Conservation (phyloP, 1,139 yeast species). For the Suhomyces choctaworum region DNA sequence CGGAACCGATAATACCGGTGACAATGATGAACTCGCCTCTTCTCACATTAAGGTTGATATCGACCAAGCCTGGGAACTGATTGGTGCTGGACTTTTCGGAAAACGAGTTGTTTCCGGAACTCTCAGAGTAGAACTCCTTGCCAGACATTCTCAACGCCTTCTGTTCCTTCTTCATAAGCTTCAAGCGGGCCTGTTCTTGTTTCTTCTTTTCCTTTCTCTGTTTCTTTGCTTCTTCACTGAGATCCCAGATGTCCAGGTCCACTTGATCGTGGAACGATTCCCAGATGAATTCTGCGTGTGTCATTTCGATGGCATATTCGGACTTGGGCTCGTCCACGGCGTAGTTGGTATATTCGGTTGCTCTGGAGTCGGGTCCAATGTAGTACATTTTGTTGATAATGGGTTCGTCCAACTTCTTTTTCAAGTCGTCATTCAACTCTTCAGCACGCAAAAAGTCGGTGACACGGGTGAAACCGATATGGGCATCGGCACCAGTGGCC, state of each 20-base stretch:
- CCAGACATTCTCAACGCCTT: conserved; percentile 15
- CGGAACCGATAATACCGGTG: conserved; percentile 46
- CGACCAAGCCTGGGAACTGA: conserved; percentile 32
- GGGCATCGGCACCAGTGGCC: conserved; percentile 55
- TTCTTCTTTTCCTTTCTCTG: conserved; percentile 18
- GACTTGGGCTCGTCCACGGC: not conserved
- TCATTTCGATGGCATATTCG: conserved; percentile 25
- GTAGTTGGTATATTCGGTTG: conserved; percentile 3
- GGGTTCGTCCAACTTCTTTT: conserved; percentile 18
- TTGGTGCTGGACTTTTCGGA: conserved; percentile 11
- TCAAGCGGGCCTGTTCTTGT: conserved; percentile 13
- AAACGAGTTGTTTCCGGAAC: conserved; percentile 18
- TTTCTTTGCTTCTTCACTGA: conserved; percentile 18
- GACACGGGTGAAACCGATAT: conserved; percentile 51
- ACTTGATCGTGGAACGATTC: conserved; percentile 34
- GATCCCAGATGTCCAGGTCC: conserved; percentile 29
- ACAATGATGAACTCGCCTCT: conserved; percentile 37
- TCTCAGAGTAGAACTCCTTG: conserved; percentile 10
- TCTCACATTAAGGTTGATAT: conserved; percentile 30
- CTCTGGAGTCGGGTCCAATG: conserved; percentile 15
- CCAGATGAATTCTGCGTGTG: conserved; percentile 39
- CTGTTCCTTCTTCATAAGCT: conserved; percentile 20
- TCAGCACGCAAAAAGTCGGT: conserved; percentile 42
- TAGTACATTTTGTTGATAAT: conserved; percentile 20
- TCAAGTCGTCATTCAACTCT: conserved; percentile 33